A percentile compares a stretch with the other conserved stretches of the same genome.
phyloP scores from a whole-genome alignment of 2,329 filamentous ascomycete genomes.

The Fusarium palustre region DNA sequence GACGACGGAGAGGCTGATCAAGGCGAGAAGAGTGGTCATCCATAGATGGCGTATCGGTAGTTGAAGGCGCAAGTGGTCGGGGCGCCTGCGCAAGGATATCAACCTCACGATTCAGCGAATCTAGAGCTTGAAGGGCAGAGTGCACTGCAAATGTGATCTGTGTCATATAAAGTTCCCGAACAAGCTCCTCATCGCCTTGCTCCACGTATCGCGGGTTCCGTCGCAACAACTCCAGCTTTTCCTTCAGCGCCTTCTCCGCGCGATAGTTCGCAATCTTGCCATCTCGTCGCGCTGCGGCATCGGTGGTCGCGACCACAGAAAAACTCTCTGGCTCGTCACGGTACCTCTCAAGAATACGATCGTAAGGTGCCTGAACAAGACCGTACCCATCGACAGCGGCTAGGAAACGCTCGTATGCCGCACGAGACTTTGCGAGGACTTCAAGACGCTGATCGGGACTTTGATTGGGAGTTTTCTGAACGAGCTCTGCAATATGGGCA shows the following conservation, averaged over 20 bases:
- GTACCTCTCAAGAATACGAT: conserved; percentile 78
- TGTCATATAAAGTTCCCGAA: conserved; percentile 81
- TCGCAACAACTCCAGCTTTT: conserved; percentile 75
- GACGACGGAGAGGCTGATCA: conserved; percentile 70
- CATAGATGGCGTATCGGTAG: conserved; percentile 58
- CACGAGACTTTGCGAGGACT: conserved; percentile 72
- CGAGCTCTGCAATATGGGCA: conserved; percentile 83
- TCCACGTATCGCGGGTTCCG: conserved; percentile 64
- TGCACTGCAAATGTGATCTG: conserved; percentile 80
- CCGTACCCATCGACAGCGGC: conserved; percentile 82
- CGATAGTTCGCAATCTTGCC: conserved; percentile 88
- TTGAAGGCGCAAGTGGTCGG: conserved; percentile 60
- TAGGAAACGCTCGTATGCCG: conserved; percentile 82
- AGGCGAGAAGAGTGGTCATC: conserved; percentile 74
- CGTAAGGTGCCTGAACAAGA: conserved; percentile 73
- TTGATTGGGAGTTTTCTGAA: conserved; percentile 72
- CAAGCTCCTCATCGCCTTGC: conserved; percentile 83
- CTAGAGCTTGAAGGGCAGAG: conserved; percentile 86
- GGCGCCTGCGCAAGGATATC: conserved; percentile 84
- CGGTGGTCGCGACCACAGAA: conserved; percentile 72
- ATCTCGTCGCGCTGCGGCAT: conserved; percentile 77
- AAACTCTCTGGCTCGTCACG: conserved; percentile 78
- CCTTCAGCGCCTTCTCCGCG: conserved; percentile 86
- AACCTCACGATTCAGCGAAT: conserved; percentile 85
- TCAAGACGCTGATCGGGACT: conserved; percentile 68